These are phyloP conservation scores for Peronospora tabacina DNA, from an alignment of 352 stramenopile species.

Conservation along the genomic window DNA sequence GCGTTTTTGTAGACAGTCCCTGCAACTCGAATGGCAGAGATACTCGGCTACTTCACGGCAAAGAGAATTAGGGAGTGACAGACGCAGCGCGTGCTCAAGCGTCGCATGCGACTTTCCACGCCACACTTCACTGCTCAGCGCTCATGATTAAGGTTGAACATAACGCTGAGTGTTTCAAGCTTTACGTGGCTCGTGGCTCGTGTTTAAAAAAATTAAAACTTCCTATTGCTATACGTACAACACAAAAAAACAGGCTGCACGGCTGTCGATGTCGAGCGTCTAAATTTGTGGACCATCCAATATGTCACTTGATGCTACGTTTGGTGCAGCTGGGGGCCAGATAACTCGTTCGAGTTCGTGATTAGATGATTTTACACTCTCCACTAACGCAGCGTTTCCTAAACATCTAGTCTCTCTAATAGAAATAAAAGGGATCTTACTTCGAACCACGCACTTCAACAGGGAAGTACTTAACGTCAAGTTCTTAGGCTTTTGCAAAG, in stretches of 20 bases:
- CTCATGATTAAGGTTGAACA: constrained; percentile 1
- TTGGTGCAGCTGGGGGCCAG: constrained; percentile 11
- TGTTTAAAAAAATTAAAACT: constrained; percentile 3
- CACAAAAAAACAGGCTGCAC: background rate
- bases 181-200: constrained; percentile 7
- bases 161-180: constrained; percentile 20
- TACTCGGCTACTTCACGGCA: constrained; percentile 10
- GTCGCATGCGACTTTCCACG: constrained; percentile 26
- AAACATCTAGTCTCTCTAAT: too few species aligned
- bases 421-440: too few species aligned
- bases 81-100: constrained; percentile 18
- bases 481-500: constrained; percentile 1
- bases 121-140: background rate
- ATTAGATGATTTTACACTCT: constrained; percentile 5
- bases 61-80: too few species aligned
- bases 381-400: constrained; percentile 3
- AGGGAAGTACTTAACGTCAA: too few species aligned
- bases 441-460: too few species aligned
- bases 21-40: constrained; percentile 5
- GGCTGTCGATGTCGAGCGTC: constrained; percentile 13
- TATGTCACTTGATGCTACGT: constrained; percentile 15
- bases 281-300: constrained; percentile 23
- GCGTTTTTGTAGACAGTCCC: constrained; percentile 10
- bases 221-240: constrained; percentile 6
- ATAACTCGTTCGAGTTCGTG: constrained; percentile 11